Evolutionary conservation across 371 early-diverging fungal genomes (phyloP).

Genomic region (Batrachochytrium dendrobatidis): DNA sequence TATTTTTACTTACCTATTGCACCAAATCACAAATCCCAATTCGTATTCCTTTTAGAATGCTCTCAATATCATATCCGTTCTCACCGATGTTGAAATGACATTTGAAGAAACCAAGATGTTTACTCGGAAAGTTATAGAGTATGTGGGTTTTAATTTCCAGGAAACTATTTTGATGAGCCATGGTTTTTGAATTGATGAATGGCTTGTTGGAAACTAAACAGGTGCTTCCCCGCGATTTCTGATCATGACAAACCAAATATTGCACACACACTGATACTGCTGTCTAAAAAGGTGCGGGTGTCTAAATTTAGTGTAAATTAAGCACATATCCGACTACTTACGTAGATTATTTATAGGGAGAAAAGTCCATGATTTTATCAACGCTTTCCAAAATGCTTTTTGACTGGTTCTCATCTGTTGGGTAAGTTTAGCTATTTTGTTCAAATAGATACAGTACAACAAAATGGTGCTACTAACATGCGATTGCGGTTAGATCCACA

Average conservation of each 20-base stretch:
- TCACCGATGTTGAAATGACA: not conserved
- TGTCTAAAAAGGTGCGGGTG: not conserved
- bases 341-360: not conserved
- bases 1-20: too few relatives aligned
- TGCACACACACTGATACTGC: not conserved
- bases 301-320: too few relatives aligned
- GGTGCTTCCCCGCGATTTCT: not conserved
- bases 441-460: too few relatives aligned
- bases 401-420: too few relatives aligned
- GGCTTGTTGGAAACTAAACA: not conserved
- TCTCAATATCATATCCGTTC: not conserved
- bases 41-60: not conserved
- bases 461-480: too few relatives aligned
- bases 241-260: conserved; percentile 1
- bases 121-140: not conserved
- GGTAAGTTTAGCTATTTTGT: too few relatives aligned
- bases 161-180: too few relatives aligned
- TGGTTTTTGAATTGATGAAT: not conserved
- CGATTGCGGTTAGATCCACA: not conserved
- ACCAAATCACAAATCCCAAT: too few relatives aligned
- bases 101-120: not conserved
- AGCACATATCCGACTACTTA: too few relatives aligned
- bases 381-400: not conserved
- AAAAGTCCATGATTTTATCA: not conserved
- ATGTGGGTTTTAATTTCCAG: not conserved